Evolutionary conservation across 176 grass and related monocot species (phyloP).

Genomic region (Carex kokanica): DNA sequence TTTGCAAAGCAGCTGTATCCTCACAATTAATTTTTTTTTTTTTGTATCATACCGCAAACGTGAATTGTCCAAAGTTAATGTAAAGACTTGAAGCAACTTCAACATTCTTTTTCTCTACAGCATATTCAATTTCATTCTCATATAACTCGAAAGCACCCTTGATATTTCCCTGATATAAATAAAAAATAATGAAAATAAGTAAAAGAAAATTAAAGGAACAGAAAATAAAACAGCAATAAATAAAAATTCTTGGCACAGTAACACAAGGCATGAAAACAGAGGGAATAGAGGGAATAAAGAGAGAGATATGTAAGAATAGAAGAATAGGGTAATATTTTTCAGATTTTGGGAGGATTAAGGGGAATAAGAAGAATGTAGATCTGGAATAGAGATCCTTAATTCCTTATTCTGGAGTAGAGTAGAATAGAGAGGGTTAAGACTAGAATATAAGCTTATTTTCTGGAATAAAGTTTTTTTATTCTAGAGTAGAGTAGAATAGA

Average conservation of each 20-base stretch:
- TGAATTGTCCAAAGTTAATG: conserved; percentile 69
- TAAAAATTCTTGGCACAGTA: background rate
- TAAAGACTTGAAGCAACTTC: conserved; percentile 63
- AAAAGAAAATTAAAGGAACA: conserved; percentile 12
- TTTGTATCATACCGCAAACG: conserved; percentile 53
- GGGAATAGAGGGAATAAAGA: background rate
- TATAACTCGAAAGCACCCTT: conserved; percentile 72
- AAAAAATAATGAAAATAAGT: conserved; percentile 31
- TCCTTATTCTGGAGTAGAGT: too few species aligned
- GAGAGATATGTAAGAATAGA: too few species aligned
- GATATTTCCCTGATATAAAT: conserved; percentile 64
- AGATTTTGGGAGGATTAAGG: too few species aligned
- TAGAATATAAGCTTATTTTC: too few species aligned
- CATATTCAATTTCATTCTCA: conserved; percentile 74
- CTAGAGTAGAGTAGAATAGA: too few species aligned
- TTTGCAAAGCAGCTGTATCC: too few species aligned
- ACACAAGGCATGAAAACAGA: background rate
- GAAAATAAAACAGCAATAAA: conserved; percentile 7
- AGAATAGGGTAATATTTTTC: too few species aligned
- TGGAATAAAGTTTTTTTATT: too few species aligned
- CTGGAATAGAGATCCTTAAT: too few species aligned
- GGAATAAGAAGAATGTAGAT: too few species aligned
- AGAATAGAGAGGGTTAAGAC: too few species aligned
- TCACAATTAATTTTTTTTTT: background rate
- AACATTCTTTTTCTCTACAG: conserved; percentile 52